These are phyloP conservation scores for Pseudogymnoascus sp. DNA, from an alignment of 2,329 filamentous ascomycete species.

Conservation along the genomic window DNA sequence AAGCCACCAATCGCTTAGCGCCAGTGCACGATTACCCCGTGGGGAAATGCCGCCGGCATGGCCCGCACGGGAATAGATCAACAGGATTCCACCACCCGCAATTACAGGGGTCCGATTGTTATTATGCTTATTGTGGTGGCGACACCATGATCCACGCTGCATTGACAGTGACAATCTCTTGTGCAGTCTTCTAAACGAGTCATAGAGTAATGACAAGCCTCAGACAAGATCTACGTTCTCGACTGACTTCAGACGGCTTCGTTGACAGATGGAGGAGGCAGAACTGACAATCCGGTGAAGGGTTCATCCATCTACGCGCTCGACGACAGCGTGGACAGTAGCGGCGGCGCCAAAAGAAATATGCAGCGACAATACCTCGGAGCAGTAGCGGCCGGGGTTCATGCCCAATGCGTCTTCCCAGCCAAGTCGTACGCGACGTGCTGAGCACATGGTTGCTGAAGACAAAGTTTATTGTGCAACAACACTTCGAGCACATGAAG, in stretches of 20 bases:
- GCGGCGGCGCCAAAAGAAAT: not conserved
- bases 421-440: not conserved
- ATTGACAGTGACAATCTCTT: not conserved
- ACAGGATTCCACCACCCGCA: not conserved
- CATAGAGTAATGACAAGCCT: not conserved
- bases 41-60: slow-evolving; percentile 1
- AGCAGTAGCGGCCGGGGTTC: not conserved
- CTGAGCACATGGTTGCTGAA: not conserved
- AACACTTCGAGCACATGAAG: not conserved
- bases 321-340: not conserved
- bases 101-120: not conserved
- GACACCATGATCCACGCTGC: slow-evolving; percentile 4
- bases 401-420: not conserved
- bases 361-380: not conserved
- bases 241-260: not conserved
- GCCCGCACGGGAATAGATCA: slow-evolving; percentile 4
- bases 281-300: not conserved
- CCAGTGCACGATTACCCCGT: not conserved
- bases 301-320: not conserved
- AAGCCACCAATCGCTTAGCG: not conserved
- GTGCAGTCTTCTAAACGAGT: not conserved
- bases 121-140: slow-evolving; percentile 7
- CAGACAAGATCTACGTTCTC: not conserved
- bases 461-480: not conserved
- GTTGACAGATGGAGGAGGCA: not conserved